Conservation (phyloP, 2,329 filamentous ascomycete genomes). For the Phialophora macrospora region DNA sequence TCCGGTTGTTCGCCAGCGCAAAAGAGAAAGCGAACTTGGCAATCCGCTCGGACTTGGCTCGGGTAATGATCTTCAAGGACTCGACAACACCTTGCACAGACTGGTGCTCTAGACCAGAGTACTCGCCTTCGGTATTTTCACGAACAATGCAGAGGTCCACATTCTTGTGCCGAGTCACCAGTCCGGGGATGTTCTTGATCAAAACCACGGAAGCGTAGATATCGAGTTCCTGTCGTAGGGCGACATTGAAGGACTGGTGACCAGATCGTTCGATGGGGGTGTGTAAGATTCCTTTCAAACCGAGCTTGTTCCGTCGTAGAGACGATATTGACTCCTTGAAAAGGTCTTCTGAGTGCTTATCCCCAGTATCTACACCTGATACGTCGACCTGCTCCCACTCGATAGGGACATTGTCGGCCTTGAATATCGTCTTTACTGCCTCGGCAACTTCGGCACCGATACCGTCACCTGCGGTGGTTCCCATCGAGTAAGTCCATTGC, state of each 20-base stretch:
- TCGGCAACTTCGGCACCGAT: slow-evolving; percentile 98
- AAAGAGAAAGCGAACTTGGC: slow-evolving; percentile 99
- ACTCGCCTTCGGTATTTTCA: slow-evolving; percentile 99
- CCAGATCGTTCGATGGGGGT: slow-evolving; percentile 95
- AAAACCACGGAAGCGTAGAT: slow-evolving; percentile 98
- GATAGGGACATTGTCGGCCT: slow-evolving; percentile 97
- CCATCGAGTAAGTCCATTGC: slow-evolving; percentile 22
- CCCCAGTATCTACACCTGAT: slow-evolving; percentile 82
- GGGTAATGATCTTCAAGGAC: slow-evolving; percentile 99
- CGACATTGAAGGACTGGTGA: slow-evolving; percentile 99
- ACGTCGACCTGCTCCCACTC: slow-evolving; percentile 99
- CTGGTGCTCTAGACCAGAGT: slow-evolving; percentile 98
- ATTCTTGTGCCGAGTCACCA: slow-evolving; percentile 94
- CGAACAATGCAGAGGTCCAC: slow-evolving; percentile 99
- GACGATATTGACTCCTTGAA: slow-evolving; percentile 96
- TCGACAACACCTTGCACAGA: slow-evolving; percentile 95
- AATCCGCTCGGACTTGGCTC: slow-evolving; percentile 98
- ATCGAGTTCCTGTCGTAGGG: slow-evolving; percentile 97
- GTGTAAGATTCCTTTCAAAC: slow-evolving; percentile 97
- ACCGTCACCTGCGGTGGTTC: slow-evolving; percentile 69
- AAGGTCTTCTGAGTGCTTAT: slow-evolving; percentile 88
- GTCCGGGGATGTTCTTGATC: slow-evolving; percentile 99
- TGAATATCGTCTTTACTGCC: slow-evolving; percentile 99
- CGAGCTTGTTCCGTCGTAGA: slow-evolving; percentile 97
- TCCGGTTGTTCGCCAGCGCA: slow-evolving; percentile 96